Percentiles rank a stretch among this genome's conserved stretches.
Conservation (phyloP, 2,329 filamentous ascomycete genomes). For the Bipolaris oryzae region DNA sequence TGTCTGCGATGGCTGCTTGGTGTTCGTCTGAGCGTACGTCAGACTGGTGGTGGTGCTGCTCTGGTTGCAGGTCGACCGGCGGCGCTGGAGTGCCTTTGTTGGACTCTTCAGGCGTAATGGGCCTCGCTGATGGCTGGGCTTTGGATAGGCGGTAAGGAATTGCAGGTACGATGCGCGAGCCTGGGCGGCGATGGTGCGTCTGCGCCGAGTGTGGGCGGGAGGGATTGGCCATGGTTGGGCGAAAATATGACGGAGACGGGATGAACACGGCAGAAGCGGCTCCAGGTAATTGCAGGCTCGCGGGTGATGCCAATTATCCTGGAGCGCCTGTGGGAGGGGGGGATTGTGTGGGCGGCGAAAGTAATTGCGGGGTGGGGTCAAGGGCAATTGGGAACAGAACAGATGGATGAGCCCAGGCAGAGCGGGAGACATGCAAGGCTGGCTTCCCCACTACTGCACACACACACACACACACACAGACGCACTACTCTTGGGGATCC, state of each 20-base stretch:
- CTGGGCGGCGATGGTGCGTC: slow-evolving; percentile 33
- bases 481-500: slow-evolving; percentile 1
- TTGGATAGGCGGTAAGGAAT: slow-evolving; percentile 46
- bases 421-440: slow-evolving; percentile 16
- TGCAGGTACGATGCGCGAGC: slow-evolving; percentile 47
- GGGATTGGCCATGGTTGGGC: slow-evolving; percentile 26
- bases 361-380: slow-evolving; percentile 17
- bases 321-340: slow-evolving; percentile 43
- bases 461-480: too few species aligned
- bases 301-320: slow-evolving; percentile 48
- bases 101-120: slow-evolving; percentile 38
- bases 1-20: slow-evolving; percentile 16
- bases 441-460: slow-evolving; percentile 12
- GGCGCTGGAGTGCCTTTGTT: slow-evolving; percentile 25
- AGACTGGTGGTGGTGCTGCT: slow-evolving; percentile 17
- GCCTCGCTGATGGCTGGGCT: slow-evolving; percentile 30
- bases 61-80: slow-evolving; percentile 14
- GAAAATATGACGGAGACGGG: not conserved
- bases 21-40: slow-evolving; percentile 22
- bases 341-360: slow-evolving; percentile 23
- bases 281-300: slow-evolving; percentile 50
- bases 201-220: slow-evolving; percentile 29
- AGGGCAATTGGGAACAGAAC: slow-evolving; percentile 12
- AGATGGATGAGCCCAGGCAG: slow-evolving; percentile 8
- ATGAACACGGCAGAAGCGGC: slow-evolving; percentile 37